Evolutionary conservation across 805 yeast genomes (phyloP).

Genomic region (Tanozyma kutaoensis): DNA sequence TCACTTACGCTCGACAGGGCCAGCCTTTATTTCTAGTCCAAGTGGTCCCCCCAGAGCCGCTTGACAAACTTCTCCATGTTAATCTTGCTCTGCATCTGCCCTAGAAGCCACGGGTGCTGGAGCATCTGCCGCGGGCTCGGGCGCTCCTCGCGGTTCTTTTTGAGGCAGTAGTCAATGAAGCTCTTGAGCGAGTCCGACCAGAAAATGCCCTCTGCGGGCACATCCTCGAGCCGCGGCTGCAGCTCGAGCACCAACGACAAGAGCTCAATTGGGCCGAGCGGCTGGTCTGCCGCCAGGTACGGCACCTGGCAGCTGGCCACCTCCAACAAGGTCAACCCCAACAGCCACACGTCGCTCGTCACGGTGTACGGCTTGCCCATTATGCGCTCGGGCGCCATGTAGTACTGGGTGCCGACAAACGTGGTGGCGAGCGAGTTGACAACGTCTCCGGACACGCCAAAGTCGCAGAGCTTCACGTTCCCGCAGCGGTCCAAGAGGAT

Average conservation of each 20-base stretch:
- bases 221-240: slow-evolving; percentile 70
- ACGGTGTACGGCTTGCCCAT: slow-evolving; percentile 93
- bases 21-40: too few relatives aligned
- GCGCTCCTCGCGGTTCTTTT: slow-evolving; percentile 64
- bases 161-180: slow-evolving; percentile 69
- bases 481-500: slow-evolving; percentile 67
- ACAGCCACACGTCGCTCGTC: slow-evolving; percentile 92
- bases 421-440: slow-evolving; percentile 93
- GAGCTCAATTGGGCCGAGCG: slow-evolving; percentile 63
- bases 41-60: slow-evolving; percentile 45
- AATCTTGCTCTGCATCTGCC: slow-evolving; percentile 60
- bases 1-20: too few relatives aligned
- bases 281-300: slow-evolving; percentile 25
- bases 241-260: slow-evolving; percentile 69
- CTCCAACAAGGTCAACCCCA: slow-evolving; percentile 83
- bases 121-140: slow-evolving; percentile 93
- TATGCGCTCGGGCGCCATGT: slow-evolving; percentile 97
- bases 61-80: slow-evolving; percentile 78
- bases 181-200: slow-evolving; percentile 82
- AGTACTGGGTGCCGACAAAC: slow-evolving; percentile 92
- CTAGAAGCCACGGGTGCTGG: slow-evolving; percentile 83
- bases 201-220: slow-evolving; percentile 55
- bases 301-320: slow-evolving; percentile 93
- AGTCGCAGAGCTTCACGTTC: slow-evolving; percentile 86
- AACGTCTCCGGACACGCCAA: slow-evolving; percentile 96